Conservation (phyloP, 306 rosid genomes). For the Nissolia schottii region DNA sequence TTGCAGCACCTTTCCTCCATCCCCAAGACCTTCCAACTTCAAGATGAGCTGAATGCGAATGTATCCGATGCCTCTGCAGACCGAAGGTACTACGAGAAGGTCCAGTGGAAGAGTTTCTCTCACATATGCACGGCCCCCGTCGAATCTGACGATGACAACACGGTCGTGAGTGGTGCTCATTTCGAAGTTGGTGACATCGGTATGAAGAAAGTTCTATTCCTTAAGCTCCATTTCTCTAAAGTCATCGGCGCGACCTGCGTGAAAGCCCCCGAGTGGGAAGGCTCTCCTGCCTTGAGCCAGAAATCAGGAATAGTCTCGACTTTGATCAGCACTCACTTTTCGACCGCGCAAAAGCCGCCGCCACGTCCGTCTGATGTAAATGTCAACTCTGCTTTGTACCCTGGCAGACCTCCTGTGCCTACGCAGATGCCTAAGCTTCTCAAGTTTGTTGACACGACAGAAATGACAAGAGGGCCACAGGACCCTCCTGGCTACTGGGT, state of each 20-base stretch:
- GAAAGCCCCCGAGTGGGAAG: constrained; percentile 56
- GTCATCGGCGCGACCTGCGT: constrained; percentile 35
- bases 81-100: constrained; percentile 72
- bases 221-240: constrained; percentile 59
- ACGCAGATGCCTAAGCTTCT: constrained; percentile 67
- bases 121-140: constrained; percentile 89
- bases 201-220: constrained; percentile 62
- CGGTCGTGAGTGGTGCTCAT: constrained; percentile 72
- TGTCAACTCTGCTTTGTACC: constrained; percentile 78
- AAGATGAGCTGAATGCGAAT: constrained; percentile 32
- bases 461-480: constrained; percentile 94
- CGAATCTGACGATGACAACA: constrained; percentile 50
- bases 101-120: constrained; percentile 89
- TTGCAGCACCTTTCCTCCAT: constrained; percentile 84
- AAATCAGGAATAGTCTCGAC: constrained; percentile 84
- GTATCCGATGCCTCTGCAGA: constrained; percentile 34
- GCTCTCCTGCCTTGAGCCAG: constrained; percentile 65
- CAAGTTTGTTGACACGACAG: constrained; percentile 84
- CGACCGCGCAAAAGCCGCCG: constrained; percentile 57
- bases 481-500: constrained; percentile 88
- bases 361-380: constrained; percentile 66
- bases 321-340: constrained; percentile 63
- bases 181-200: constrained; percentile 65
- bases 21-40: constrained; percentile 63
- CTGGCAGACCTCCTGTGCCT: constrained; percentile 76